phyloP scores from a whole-genome alignment of 2,329 filamentous ascomycete species.

The Penicillium sp. region DNA sequence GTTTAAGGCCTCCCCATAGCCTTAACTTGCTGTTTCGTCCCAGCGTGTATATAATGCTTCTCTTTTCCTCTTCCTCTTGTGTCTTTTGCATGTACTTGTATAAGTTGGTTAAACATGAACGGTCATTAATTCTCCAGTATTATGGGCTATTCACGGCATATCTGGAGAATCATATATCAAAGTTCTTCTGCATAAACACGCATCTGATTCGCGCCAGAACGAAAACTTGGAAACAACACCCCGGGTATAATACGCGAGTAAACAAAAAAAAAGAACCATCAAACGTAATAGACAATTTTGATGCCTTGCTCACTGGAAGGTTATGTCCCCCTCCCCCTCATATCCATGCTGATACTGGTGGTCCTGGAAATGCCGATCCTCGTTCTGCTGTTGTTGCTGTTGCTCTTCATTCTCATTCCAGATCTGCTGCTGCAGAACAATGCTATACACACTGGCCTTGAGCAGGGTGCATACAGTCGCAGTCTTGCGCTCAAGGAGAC shows the following conservation, averaged over 20 bases:
- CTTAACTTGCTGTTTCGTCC: conserved; percentile 14
- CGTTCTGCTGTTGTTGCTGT: conserved; percentile 28
- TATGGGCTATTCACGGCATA: conserved; percentile 6
- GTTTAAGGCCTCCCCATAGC: conserved; percentile 47
- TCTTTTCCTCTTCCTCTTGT: conserved; percentile 21
- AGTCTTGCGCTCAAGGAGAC: conserved; percentile 89
- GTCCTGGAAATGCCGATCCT: conserved; percentile 22
- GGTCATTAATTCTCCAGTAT: conserved; percentile 14
- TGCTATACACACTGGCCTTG: conserved; percentile 98
- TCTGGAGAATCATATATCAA: conserved; percentile 13
- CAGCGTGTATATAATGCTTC: conserved; percentile 27
- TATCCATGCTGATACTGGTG: conserved; percentile 13
- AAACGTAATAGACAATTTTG: conserved; percentile 7
- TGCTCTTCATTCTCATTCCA: conserved; percentile 57
- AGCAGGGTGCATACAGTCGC: conserved; percentile 91
- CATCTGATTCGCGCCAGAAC: background rate
- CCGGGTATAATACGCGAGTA: conserved; percentile 12
- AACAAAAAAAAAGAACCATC: conserved; percentile 4
- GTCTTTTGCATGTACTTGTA: conserved; percentile 34
- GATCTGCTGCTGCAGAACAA: conserved; percentile 96
- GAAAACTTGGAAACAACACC: conserved; percentile 2
- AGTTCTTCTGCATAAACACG: background rate
- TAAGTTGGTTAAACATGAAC: conserved; percentile 20
- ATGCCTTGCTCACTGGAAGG: conserved; percentile 18
- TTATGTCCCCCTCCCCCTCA: conserved; percentile 27